Evolutionary conservation across 139 green algal species (phyloP).

Genomic region (Gonium pectorale): DNA sequence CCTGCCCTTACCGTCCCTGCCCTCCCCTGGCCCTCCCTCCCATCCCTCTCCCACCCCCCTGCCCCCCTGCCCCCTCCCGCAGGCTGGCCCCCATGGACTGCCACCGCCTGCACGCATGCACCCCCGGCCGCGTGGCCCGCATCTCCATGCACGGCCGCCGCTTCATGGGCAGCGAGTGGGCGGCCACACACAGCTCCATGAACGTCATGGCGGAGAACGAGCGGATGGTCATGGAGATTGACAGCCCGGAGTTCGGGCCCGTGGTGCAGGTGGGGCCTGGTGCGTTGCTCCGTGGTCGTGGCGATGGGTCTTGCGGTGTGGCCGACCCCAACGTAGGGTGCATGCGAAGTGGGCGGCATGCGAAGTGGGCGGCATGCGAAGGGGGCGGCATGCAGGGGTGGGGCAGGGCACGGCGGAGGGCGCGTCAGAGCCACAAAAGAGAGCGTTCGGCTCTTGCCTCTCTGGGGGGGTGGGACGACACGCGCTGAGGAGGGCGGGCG

Average conservation of each 20-base stretch:
- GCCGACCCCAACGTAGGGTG: too few relatives aligned
- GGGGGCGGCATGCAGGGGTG: neutral
- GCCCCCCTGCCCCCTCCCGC: too few relatives aligned
- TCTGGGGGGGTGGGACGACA: too few relatives aligned
- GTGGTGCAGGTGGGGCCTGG: slow-evolving; percentile 42
- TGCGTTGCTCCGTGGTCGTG: neutral
- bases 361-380: neutral
- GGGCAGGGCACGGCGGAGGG: neutral
- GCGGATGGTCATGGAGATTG: slow-evolving; percentile 51
- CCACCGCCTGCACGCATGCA: slow-evolving; percentile 49
- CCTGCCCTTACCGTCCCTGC: neutral
- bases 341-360: too few relatives aligned
- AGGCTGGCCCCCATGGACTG: slow-evolving; percentile 46
- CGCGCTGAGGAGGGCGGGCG: too few relatives aligned
- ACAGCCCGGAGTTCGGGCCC: slow-evolving; percentile 46
- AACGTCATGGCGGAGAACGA: slow-evolving; percentile 55
- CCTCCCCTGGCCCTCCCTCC: neutral
- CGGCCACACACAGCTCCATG: slow-evolving; percentile 46
- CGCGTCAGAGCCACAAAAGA: too few relatives aligned
- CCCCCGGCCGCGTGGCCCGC: neutral
- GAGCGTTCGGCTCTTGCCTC: neutral
- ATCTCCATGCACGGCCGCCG: slow-evolving; percentile 5
- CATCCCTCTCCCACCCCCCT: too few relatives aligned
- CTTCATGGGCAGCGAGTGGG: slow-evolving; percentile 50
- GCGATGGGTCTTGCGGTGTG: neutral